phyloP scores from a whole-genome alignment of 2,329 filamentous ascomycete genomes.

The Claviceps sp. region DNA sequence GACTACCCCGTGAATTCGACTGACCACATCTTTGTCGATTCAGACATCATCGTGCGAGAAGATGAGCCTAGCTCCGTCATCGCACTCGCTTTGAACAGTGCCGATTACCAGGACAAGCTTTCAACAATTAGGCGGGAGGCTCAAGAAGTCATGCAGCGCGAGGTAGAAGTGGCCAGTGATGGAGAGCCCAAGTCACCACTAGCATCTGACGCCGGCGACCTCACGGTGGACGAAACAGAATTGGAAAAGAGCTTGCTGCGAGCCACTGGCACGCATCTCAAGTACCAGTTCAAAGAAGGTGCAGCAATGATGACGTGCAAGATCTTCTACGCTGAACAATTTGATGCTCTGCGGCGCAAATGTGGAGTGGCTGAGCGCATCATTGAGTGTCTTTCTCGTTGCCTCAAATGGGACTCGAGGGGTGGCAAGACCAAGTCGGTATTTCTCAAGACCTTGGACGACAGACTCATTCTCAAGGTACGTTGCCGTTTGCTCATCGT shows the following conservation, averaged over 20 bases:
- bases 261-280: slow-evolving; percentile 80
- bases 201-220: slow-evolving; percentile 23
- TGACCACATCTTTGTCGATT: slow-evolving; percentile 94
- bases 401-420: slow-evolving; percentile 95
- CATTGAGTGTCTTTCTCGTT: slow-evolving; percentile 86
- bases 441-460: slow-evolving; percentile 91
- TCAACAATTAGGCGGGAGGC: slow-evolving; percentile 46
- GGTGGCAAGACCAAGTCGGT: slow-evolving; percentile 96
- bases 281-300: slow-evolving; percentile 89
- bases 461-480: slow-evolving; percentile 77
- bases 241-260: slow-evolving; percentile 78
- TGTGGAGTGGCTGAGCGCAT: slow-evolving; percentile 90
- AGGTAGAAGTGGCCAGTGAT: slow-evolving; percentile 17
- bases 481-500: slow-evolving; percentile 1
- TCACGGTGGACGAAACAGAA: slow-evolving; percentile 47
- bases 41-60: slow-evolving; percentile 91
- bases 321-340: slow-evolving; percentile 96
- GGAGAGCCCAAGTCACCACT: slow-evolving; percentile 18
- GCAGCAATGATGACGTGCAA: slow-evolving; percentile 95
- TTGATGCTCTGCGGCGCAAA: slow-evolving; percentile 84
- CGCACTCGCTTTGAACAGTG: slow-evolving; percentile 77
- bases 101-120: slow-evolving; percentile 76
- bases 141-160: slow-evolving; percentile 27
- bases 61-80: slow-evolving; percentile 96
- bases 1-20: slow-evolving; percentile 82